phyloP scores from a whole-genome alignment of 768 basidiomycete genomes.

The Tulasnella sp. region DNA sequence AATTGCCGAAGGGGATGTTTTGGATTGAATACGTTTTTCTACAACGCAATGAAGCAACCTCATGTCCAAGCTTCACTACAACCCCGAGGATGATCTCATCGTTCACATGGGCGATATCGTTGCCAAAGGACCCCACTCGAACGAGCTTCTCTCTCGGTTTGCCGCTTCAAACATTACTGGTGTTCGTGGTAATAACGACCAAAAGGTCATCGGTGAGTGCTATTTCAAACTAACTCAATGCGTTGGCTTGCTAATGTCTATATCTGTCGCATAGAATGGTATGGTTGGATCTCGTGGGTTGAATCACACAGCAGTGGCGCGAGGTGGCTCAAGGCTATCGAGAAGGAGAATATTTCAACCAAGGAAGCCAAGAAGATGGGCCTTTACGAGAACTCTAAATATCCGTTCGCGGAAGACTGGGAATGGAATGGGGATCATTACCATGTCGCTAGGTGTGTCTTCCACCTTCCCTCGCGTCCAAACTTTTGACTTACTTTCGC shows the following conservation, averaged over 20 bases:
- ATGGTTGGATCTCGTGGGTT: constrained; percentile 79
- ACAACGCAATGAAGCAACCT: constrained; percentile 39
- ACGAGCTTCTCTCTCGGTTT: constrained; percentile 57
- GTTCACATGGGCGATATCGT: constrained; percentile 79
- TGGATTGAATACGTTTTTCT: neutral
- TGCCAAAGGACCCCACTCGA: constrained; percentile 56
- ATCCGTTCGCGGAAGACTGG: constrained; percentile 54
- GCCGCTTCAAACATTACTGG: constrained; percentile 53
- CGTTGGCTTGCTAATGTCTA: too few relatives aligned
- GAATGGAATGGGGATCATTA: constrained; percentile 68
- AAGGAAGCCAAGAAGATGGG: constrained; percentile 6
- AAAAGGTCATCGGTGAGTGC: constrained; percentile 50
- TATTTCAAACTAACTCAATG: neutral
- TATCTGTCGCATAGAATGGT: constrained; percentile 50
- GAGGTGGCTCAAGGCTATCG: constrained; percentile 43
- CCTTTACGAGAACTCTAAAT: constrained; percentile 22
- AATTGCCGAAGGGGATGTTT: neutral
- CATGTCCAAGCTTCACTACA: constrained; percentile 49
- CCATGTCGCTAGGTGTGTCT: constrained; percentile 49
- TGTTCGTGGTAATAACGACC: constrained; percentile 92
- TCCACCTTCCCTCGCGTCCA: neutral
- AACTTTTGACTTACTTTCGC: neutral
- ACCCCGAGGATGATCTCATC: constrained; percentile 51
- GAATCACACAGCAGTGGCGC: constrained; percentile 32
- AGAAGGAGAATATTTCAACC: constrained; percentile 26